phyloP scores from a whole-genome alignment of 1,284 basidiomycete species.

The Leccinum pachyderme region DNA sequence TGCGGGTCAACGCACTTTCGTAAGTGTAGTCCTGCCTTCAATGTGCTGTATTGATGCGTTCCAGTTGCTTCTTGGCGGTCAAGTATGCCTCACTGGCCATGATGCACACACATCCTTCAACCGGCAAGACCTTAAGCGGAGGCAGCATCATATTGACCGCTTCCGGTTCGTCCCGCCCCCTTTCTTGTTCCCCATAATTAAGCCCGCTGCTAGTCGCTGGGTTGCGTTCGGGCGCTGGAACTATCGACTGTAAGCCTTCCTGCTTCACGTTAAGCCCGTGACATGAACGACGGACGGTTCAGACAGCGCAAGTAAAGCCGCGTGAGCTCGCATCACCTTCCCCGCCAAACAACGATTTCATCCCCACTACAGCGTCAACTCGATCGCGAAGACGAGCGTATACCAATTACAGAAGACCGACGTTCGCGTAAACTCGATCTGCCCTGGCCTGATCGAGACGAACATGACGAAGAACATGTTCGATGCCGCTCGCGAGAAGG shows the following conservation, averaged over 20 bases:
- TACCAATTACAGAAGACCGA: constrained; percentile 83
- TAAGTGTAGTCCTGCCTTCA: constrained; percentile 37
- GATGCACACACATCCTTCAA: constrained; percentile 59
- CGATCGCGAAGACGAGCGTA: constrained; percentile 77
- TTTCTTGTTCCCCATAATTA: constrained; percentile 7
- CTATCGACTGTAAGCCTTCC: constrained; percentile 70
- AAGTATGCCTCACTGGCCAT: constrained; percentile 86
- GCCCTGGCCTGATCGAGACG: constrained; percentile 90
- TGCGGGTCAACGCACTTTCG: constrained; percentile 84
- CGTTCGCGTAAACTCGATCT: constrained; percentile 87
- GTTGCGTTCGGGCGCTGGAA: constrained; percentile 80
- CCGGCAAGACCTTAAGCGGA: constrained; percentile 64
- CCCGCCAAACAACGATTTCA: constrained; percentile 6
- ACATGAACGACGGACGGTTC: constrained; percentile 15
- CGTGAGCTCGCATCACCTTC: constrained; percentile 48
- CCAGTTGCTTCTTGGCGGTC: constrained; percentile 85
- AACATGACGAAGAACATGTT: constrained; percentile 81
- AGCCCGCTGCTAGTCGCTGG: constrained; percentile 65
- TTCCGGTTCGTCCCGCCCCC: constrained; percentile 52
- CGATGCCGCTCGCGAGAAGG: constrained; percentile 71
- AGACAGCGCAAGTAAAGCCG: constrained; percentile 91
- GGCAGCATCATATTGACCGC: constrained; percentile 92
- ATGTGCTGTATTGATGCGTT: constrained; percentile 5
- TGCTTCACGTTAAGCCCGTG: background rate
- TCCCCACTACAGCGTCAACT: constrained; percentile 63